These are phyloP conservation scores for Alternaria burnsii DNA, from an alignment of 2,329 filamentous ascomycete genomes.

Conservation along the genomic window DNA sequence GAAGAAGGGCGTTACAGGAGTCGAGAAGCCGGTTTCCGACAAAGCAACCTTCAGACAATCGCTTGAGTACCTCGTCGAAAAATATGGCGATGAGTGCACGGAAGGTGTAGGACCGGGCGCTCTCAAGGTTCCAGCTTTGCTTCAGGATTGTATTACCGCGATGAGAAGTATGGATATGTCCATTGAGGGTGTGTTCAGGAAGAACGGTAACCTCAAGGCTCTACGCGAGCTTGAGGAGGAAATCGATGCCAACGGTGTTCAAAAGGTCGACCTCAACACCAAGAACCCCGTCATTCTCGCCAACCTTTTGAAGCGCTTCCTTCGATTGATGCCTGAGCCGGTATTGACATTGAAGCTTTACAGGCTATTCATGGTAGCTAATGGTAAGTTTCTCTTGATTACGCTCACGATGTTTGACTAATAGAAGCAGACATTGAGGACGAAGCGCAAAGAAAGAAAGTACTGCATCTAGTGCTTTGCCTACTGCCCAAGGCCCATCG, in stretches of 20 bases:
- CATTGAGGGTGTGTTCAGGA: conserved; percentile 97
- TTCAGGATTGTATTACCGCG: conserved; percentile 92
- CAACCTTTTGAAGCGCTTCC: conserved; percentile 91
- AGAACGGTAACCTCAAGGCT: conserved; percentile 98
- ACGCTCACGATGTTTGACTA: conserved; percentile 14
- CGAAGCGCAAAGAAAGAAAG: conserved; percentile 79
- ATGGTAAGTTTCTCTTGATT: conserved; percentile 62
- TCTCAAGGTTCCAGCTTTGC: conserved; percentile 86
- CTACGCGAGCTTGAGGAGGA: conserved; percentile 84
- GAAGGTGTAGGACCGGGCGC: conserved; percentile 94
- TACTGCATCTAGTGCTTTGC: conserved; percentile 91
- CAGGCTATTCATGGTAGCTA: conserved; percentile 85
- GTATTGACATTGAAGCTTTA: conserved; percentile 95
- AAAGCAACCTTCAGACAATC: conserved; percentile 94
- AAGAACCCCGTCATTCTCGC: conserved; percentile 94
- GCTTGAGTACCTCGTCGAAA: conserved; percentile 87
- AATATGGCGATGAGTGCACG: conserved; percentile 95
- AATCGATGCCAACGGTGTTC: conserved; percentile 86
- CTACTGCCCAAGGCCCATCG: conserved; percentile 90
- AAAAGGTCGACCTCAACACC: conserved; percentile 83
- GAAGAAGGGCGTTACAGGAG: conserved; percentile 73
- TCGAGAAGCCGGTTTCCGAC: conserved; percentile 48
- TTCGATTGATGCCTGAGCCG: conserved; percentile 92
- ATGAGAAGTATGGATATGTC: conserved; percentile 99
- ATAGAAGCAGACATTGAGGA: conserved; percentile 73